A percentile compares a stretch with the other conserved stretches of the same genome.
Conservation (phyloP, 78 protist genomes). For the Monosiga brevicollis region DNA sequence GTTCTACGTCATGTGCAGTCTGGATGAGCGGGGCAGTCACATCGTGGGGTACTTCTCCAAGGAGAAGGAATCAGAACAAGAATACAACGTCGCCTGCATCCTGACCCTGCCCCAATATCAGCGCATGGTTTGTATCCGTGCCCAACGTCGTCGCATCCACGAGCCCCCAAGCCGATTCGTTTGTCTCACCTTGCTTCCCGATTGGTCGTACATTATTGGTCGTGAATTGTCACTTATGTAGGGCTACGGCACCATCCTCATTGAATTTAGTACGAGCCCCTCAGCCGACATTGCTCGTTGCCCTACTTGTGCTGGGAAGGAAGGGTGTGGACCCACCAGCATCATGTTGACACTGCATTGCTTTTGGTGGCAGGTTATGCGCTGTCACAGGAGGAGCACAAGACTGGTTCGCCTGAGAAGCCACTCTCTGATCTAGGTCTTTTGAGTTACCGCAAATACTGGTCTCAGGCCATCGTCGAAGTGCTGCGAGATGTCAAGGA, state of each 20-base stretch:
- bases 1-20: slow-evolving; percentile 60
- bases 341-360: not conserved
- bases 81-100: slow-evolving; percentile 82
- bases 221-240: no score
- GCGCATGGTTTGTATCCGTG: no score
- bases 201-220: no score
- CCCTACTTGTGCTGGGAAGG: not conserved
- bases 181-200: no score
- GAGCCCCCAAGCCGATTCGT: no score
- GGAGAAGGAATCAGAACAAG: slow-evolving; percentile 40
- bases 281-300: not conserved
- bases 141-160: no score
- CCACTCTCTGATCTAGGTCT: slow-evolving; percentile 83
- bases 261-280: slow-evolving; percentile 26
- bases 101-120: slow-evolving; percentile 70
- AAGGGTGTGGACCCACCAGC: not conserved
- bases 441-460: slow-evolving; percentile 48
- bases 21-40: slow-evolving; percentile 34
- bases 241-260: slow-evolving; percentile 74
- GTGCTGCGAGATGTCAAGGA: not conserved
- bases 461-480: slow-evolving; percentile 22
- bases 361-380: slow-evolving; percentile 38
- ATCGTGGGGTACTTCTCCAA: slow-evolving; percentile 79
- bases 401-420: slow-evolving; percentile 76
- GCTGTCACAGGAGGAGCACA: slow-evolving; percentile 44